Evolutionary conservation across 441 rosid genomes (phyloP), one percentile per base, ranked within the genome.

Genomic region (Daphne laureola): DNA sequence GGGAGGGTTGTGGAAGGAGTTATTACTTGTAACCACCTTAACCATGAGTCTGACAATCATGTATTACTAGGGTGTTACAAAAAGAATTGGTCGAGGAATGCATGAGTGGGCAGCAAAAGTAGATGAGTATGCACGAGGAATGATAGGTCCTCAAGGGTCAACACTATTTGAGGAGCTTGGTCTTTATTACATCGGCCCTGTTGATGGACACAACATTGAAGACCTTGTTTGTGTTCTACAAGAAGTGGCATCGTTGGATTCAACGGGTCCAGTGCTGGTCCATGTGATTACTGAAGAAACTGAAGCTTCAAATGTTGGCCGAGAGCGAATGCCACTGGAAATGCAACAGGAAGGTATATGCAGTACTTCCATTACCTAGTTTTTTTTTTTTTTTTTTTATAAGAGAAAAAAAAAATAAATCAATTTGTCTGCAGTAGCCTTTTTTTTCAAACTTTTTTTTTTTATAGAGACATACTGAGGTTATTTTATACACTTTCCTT

Each of bases 81-180:
- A 92, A 74, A 84, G 66, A 65, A 84, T 92, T 4, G 96, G 98
- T 59, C 63, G 43, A 67, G 89, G 89, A 12, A 86, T 88, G 94
- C 81, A 88, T 65, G 95, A 86, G 67, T 73, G 83, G 77, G 96
- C 96, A 38, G 98, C 96, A 63, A 92, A 92, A 79, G 86, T 92
- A 48, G 98, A 91, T 68, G 96, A 91, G 77, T 91, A 80, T 75
- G 93, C 96, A 18, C 96, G 98, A 65, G 98, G 98, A 67, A 75
- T 91, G 95, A 69, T 91, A 31, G 95, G 98, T 70, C 95, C 96
- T 52, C 70, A 51, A 4, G 98, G 98, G 64, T 68, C 98, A 50
- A 91, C 93, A 55, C 96, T 91, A 26, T 91, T 88, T 57, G 98
- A 91, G 59, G 98, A 91, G 71, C 96, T 88, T 51, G 98, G 95